These are phyloP conservation scores for Fraxinus dipetala DNA, from an alignment of 305 asterid species.

Conservation along the genomic window DNA sequence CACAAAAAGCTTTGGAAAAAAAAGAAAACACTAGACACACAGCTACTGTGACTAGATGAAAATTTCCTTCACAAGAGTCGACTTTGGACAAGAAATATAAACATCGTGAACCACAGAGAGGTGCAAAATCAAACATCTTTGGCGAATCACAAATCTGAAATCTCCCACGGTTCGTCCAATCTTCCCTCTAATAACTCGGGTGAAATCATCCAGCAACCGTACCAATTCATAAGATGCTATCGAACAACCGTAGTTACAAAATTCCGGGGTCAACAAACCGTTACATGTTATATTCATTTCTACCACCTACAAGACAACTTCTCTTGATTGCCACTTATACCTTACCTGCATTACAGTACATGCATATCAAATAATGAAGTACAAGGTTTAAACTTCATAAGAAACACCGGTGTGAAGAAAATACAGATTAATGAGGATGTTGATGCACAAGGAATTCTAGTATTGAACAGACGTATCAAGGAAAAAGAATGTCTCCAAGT, in stretches of 20 bases:
- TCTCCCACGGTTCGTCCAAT: slow-evolving; percentile 16
- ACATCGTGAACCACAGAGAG: slow-evolving; percentile 26
- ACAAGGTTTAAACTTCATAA: neutral
- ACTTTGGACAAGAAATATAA: slow-evolving; percentile 25
- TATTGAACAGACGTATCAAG: neutral
- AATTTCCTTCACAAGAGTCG: slow-evolving; percentile 6
- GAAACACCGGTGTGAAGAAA: neutral
- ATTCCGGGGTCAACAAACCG: slow-evolving; percentile 29
- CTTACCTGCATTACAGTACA: slow-evolving; percentile 31
- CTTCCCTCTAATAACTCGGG: slow-evolving; percentile 22
- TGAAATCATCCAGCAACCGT: slow-evolving; percentile 11
- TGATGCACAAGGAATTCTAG: neutral
- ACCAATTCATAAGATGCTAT: slow-evolving; percentile 34
- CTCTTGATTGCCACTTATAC: slow-evolving; percentile 38
- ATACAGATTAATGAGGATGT: neutral
- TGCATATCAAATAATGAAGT: neutral
- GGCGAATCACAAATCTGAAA: slow-evolving; percentile 16
- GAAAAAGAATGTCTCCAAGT: neutral
- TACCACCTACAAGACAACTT: slow-evolving; percentile 36
- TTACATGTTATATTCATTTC: slow-evolving; percentile 37
- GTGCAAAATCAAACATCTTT: slow-evolving; percentile 24
- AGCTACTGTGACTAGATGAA: slow-evolving; percentile 4
- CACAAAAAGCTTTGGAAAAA: neutral
- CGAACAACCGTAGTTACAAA: slow-evolving; percentile 36
- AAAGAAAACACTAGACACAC: slow-evolving; percentile 21